Percentiles rank a stretch among this genome's conserved stretches.
Conservation (phyloP, 805 yeast genomes). For the Zygoascus flipseniorum region DNA sequence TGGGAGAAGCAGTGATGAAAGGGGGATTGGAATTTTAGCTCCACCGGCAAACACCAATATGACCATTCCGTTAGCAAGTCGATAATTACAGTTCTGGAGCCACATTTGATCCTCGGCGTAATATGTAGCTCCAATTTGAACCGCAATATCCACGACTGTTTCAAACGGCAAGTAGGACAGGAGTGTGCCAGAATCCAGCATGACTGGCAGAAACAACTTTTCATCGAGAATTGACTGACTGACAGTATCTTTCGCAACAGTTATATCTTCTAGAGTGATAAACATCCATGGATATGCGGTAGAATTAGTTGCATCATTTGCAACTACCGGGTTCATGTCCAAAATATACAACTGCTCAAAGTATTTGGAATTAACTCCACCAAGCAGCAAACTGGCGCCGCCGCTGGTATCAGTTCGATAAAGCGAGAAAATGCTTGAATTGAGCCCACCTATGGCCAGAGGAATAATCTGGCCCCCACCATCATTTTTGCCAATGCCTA, state of each 20-base stretch:
- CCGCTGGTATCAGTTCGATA: conserved; percentile 1
- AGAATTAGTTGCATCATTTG: neutral
- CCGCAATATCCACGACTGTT: conserved; percentile 17
- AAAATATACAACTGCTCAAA: conserved; percentile 13
- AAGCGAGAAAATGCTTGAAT: conserved; percentile 7
- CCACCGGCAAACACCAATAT: conserved; percentile 13
- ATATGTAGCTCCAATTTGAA: conserved; percentile 20
- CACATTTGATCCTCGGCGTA: conserved; percentile 11
- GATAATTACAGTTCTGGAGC: conserved; percentile 18
- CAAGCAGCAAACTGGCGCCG: conserved; percentile 17
- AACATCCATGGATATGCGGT: neutral
- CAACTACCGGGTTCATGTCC: conserved; percentile 8
- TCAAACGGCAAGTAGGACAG: conserved; percentile 18
- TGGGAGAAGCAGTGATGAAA: conserved; percentile 12
- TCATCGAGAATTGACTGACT: neutral
- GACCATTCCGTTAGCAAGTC: conserved; percentile 13
- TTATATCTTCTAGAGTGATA: conserved; percentile 9
- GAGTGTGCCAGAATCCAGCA: conserved; percentile 15
- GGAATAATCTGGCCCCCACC: neutral
- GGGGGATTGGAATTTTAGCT: conserved; percentile 16
- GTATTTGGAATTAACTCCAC: conserved; percentile 17
- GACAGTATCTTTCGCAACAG: conserved; percentile 6
- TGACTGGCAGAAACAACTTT: conserved; percentile 11
- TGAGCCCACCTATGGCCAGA: neutral
- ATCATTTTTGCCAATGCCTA: conserved; percentile 9